These are phyloP conservation scores for Klebsormidium nitens DNA, from an alignment of 139 green algal species.

Conservation along the genomic window DNA sequence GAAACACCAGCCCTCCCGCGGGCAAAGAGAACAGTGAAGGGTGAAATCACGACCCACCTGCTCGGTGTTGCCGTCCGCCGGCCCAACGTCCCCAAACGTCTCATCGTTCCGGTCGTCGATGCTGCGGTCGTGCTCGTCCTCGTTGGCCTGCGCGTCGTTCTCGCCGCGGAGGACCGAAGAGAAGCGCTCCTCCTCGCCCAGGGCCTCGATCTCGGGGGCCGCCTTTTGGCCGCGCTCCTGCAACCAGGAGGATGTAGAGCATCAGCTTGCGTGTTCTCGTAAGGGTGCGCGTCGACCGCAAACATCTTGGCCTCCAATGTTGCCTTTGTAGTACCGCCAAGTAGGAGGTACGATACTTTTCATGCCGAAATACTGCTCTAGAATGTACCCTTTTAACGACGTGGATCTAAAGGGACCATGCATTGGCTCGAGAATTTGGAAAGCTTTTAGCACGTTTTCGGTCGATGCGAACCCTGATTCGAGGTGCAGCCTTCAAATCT, in stretches of 20 bases:
- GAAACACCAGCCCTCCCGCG: too few species aligned
- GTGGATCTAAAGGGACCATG: background rate
- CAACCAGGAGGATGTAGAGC: background rate
- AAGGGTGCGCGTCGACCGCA: background rate
- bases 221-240: constrained; percentile 62
- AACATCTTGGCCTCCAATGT: background rate
- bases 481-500: too few species aligned
- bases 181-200: constrained; percentile 83
- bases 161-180: constrained; percentile 58
- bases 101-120: constrained; percentile 21
- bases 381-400: background rate
- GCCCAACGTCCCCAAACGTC: constrained; percentile 5
- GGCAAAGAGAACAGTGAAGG: too few species aligned
- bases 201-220: constrained; percentile 46
- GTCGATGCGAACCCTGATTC: too few species aligned
- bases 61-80: too few species aligned
- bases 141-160: background rate
- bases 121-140: too few species aligned
- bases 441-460: too few species aligned
- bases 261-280: background rate
- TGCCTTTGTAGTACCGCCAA: too few species aligned
- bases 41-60: too few species aligned
- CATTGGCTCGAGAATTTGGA: background rate
- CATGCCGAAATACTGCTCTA: background rate
- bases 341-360: background rate